Evolutionary conservation across 495 filamentous ascomycete genomes (phyloP).

Genomic region (Annulohypoxylon bovei): DNA sequence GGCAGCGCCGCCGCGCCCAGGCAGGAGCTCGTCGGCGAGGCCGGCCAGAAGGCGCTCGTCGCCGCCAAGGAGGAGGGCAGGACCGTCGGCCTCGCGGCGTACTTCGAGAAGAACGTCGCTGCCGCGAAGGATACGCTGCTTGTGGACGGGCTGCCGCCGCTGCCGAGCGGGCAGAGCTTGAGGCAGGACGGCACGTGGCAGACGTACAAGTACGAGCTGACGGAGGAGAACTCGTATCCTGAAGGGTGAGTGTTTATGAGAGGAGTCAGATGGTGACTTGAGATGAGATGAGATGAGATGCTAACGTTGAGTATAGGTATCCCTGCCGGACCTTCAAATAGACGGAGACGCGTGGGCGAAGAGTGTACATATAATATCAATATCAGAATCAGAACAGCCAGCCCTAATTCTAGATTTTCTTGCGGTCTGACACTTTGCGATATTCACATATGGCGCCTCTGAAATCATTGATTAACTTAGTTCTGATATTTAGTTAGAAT

Average conservation of each 20-base stretch:
- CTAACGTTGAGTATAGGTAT: slow-evolving; percentile 47
- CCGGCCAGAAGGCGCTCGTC: slow-evolving; percentile 80
- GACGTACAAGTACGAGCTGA: slow-evolving; percentile 64
- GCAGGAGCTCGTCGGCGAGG: slow-evolving; percentile 85
- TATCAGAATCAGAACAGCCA: slow-evolving; percentile 12
- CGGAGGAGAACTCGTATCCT: slow-evolving; percentile 65
- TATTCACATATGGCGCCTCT: neutral
- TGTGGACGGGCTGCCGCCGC: slow-evolving; percentile 80
- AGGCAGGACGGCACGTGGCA: slow-evolving; percentile 56
- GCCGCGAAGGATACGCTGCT: slow-evolving; percentile 71
- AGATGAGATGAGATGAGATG: neutral
- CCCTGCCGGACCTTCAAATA: slow-evolving; percentile 62
- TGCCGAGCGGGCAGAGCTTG: slow-evolving; percentile 72
- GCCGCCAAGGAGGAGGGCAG: slow-evolving; percentile 81
- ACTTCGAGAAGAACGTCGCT: slow-evolving; percentile 73
- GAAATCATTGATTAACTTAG: neutral
- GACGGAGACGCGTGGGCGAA: slow-evolving; percentile 29
- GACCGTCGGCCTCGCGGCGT: slow-evolving; percentile 72
- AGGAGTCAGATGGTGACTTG: too few species aligned
- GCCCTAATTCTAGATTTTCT: slow-evolving; percentile 40
- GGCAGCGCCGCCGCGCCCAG: slow-evolving; percentile 84
- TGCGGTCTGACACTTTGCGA: slow-evolving; percentile 12
- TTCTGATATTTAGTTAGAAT: neutral
- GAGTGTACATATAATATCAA: slow-evolving; percentile 37
- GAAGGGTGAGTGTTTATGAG: slow-evolving; percentile 60